Percentiles rank a stretch among this genome's conserved stretches.
Evolutionary conservation across 73 alveolate species (phyloP).

Genomic region (Tetrahymena borealis): DNA sequence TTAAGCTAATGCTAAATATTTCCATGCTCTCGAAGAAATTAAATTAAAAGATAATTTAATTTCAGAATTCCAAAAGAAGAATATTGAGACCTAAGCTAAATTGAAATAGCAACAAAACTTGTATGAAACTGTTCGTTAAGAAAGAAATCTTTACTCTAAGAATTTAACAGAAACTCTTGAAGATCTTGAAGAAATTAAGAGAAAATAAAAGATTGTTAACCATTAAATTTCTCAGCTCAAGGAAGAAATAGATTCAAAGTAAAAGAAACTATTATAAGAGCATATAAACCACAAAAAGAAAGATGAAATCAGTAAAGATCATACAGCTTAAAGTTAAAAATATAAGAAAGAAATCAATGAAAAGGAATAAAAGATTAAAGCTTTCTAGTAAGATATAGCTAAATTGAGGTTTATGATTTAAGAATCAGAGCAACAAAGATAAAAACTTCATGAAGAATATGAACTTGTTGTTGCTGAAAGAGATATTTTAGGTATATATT

Average conservation of each 20-base stretch:
- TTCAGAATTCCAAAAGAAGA: constrained; percentile 85
- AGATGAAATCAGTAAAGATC: constrained; percentile 48
- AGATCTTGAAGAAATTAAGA: constrained; percentile 79
- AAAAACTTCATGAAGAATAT: constrained; percentile 68
- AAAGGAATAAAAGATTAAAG: constrained; percentile 30
- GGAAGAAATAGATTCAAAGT: constrained; percentile 84
- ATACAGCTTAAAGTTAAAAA: constrained; percentile 57
- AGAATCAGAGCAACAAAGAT: constrained; percentile 73
- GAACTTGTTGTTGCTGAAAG: constrained; percentile 80
- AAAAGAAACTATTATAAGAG: constrained; percentile 62
- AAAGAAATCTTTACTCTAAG: constrained; percentile 95
- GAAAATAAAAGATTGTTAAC: constrained; percentile 74
- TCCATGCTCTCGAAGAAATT: constrained; percentile 82
- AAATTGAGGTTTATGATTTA: constrained; percentile 64
- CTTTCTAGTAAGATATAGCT: constrained; percentile 35
- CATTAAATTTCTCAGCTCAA: constrained; percentile 76
- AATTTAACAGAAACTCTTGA: constrained; percentile 91
- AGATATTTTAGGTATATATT: constrained; percentile 62
- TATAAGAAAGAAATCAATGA: constrained; percentile 50
- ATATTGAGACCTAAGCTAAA: constrained; percentile 88
- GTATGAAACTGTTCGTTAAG: constrained; percentile 98
- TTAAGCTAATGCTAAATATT: constrained; percentile 78
- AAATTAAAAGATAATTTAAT: constrained; percentile 76
- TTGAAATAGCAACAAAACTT: constrained; percentile 91
- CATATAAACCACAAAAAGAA: constrained; percentile 43